These are phyloP conservation scores for Ophiostoma sp. DNA, from an alignment of 2,329 filamentous ascomycete species.

Conservation along the genomic window DNA sequence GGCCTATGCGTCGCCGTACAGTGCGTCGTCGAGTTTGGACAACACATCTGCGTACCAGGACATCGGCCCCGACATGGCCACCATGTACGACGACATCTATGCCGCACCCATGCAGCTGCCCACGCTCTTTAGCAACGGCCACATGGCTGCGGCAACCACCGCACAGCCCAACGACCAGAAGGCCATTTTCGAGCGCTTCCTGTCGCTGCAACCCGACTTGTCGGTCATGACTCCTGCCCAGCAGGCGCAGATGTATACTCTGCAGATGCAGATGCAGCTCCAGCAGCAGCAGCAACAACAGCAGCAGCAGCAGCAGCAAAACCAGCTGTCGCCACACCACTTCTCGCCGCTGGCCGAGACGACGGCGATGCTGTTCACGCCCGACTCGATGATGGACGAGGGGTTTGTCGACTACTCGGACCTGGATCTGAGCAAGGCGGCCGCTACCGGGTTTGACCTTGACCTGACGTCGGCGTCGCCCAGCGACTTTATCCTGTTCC, in stretches of 20 bases:
- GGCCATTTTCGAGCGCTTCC: conserved; percentile 31
- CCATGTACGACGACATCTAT: conserved; percentile 59
- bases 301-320: conserved; percentile 16
- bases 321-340: conserved; percentile 35
- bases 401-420: conserved; percentile 52
- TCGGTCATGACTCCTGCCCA: conserved; percentile 28
- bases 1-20: conserved; percentile 43
- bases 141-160: conserved; percentile 41
- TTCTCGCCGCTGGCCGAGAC: conserved; percentile 61
- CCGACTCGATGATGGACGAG: conserved; percentile 57
- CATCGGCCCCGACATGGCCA: conserved; percentile 54
- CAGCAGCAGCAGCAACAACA: conserved; percentile 15
- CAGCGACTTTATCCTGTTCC: conserved; percentile 63
- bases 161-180: conserved; percentile 22
- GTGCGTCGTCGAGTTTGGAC: conserved; percentile 38
- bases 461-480: conserved; percentile 30
- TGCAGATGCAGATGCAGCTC: conserved; percentile 21
- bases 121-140: conserved; percentile 39
- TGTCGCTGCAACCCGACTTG: conserved; percentile 35
- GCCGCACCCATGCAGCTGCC: conserved; percentile 50
- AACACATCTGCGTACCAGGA: conserved; percentile 56
- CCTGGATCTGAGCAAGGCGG: conserved; percentile 36
- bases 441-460: conserved; percentile 22
- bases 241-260: conserved; percentile 22
- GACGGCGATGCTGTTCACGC: conserved; percentile 64